phyloP scores from a whole-genome alignment of 768 basidiomycete species.

The Phylloporus rhodoxanthus region DNA sequence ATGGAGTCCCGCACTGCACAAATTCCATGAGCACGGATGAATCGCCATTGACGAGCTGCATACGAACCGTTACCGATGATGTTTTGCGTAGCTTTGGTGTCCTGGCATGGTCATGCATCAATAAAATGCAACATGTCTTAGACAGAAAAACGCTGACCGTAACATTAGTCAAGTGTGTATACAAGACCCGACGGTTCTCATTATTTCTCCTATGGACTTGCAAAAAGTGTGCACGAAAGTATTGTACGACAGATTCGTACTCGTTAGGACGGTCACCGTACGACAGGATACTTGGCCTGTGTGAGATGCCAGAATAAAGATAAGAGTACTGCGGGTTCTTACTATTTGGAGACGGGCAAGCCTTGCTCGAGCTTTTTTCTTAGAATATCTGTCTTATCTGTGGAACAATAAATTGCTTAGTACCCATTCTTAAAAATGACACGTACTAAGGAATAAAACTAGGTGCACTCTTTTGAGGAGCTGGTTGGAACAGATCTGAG shows the following conservation, averaged over 20 bases:
- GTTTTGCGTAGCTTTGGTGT: conserved; percentile 76
- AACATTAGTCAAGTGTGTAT: conserved; percentile 76
- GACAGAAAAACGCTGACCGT: conserved; percentile 43
- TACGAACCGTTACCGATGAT: conserved; percentile 75
- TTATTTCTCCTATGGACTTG: conserved; percentile 76
- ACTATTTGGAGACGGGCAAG: conserved; percentile 76
- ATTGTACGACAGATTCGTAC: conserved; percentile 75
- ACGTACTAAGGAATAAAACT: conserved; percentile 54
- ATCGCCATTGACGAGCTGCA: background rate
- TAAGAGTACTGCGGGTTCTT: conserved; percentile 20
- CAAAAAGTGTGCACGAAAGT: conserved; percentile 84
- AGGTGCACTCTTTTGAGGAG: conserved; percentile 66
- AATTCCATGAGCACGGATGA: conserved; percentile 7
- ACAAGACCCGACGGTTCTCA: conserved; percentile 73
- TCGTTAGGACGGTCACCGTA: conserved; percentile 77
- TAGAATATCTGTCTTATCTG: conserved; percentile 77
- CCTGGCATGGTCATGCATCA: conserved; percentile 36
- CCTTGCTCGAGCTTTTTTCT: conserved; percentile 66
- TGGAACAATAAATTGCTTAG: background rate
- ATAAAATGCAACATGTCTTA: background rate
- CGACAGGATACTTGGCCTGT: conserved; percentile 59
- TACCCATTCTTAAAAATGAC: background rate
- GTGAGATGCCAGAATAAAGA: conserved; percentile 7
- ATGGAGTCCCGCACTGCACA: conserved; percentile 63
- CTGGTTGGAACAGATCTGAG: conserved; percentile 76